Evolutionary conservation across 139 green algal genomes (phyloP), one percentile per base, ranked within the genome.

Genomic region (Chlamydomonas sphaeroides): DNA sequence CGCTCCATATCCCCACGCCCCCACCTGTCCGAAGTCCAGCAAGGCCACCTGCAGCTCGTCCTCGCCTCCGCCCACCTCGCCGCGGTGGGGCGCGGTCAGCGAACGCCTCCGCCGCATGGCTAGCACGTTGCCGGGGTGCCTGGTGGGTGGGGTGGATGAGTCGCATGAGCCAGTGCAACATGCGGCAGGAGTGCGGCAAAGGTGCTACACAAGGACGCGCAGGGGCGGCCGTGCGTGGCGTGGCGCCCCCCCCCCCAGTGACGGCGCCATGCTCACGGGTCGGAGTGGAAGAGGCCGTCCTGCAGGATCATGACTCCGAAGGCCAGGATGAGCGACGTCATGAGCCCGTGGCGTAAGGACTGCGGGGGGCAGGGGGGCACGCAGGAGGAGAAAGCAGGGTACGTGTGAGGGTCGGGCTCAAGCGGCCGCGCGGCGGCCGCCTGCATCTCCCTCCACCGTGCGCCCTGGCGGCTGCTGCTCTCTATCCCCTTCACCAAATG

Each of bases 21-120:
- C n/a, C n/a, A n/a, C n/a, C n/a, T n/a, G 87, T 1, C 88, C 88
- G 66, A 87, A 91, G 81, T 91, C 88, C 53, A 89, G 68, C 78
- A 91, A 71, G 5, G 70, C 88, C 26, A 91, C 84, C 56, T 62
- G 56, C 56, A 62, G 56, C 18, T 62, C 56, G 25, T 56, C 56
- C 2, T 32, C 62, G 1, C 38, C 53, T 32, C 25, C 35, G 20
- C 65, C 17, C 7, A 15, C 1, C 21, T 23, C 17, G 15, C 36
- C 35, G 38, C 41, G 65, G n/a, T n/a, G n/a, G n/a, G n/a, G n/a
- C n/a, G 18, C n/a, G 33, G 36, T 7, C 3, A 21, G 30, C 30
- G 59, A 5, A 23, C 15, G 39, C 2, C 75, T 48, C 0, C 77
- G 48, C 2, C 65, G 65, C 65, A 84, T 61, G 7, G 77, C 77